A percentile compares a stretch with the other conserved stretches of the same genome.
Conservation (phyloP, 768 basidiomycete species). For the Antrodiella citrinella region DNA sequence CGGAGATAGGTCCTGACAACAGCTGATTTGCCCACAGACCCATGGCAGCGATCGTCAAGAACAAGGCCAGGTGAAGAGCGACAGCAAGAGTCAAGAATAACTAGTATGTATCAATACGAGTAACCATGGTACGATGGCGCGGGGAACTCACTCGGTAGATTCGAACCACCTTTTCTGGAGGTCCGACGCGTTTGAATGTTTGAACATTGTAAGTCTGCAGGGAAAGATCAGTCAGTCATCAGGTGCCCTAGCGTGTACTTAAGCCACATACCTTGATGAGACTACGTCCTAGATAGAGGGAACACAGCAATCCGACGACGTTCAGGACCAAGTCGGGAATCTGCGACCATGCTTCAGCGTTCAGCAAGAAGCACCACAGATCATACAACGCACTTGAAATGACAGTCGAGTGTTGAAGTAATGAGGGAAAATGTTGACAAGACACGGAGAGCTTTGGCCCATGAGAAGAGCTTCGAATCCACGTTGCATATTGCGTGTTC, state of each 20-base stretch:
- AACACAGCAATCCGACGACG: constrained; percentile 33
- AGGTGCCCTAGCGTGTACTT: too few species aligned
- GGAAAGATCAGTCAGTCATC: not conserved
- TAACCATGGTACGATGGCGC: not conserved
- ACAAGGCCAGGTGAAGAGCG: constrained; percentile 46
- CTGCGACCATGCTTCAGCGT: constrained; percentile 26
- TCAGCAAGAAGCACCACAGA: not conserved
- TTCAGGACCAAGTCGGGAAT: constrained; percentile 42
- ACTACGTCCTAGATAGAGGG: constrained; percentile 35
- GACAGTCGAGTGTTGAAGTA: constrained; percentile 35
- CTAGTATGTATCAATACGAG: constrained; percentile 19
- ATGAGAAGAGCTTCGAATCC: constrained; percentile 32
- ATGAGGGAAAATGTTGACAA: constrained; percentile 35
- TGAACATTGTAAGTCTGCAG: constrained; percentile 36
- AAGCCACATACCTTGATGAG: constrained; percentile 40
- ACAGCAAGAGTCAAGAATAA: constrained; percentile 48
- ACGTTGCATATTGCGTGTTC: constrained; percentile 27
- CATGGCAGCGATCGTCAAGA: constrained; percentile 40
- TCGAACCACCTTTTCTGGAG: constrained; percentile 39
- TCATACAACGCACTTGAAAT: constrained; percentile 36
- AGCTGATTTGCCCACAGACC: constrained; percentile 53
- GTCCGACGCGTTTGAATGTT: constrained; percentile 45
- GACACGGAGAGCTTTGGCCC: constrained; percentile 36
- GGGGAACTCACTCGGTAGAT: constrained; percentile 37
- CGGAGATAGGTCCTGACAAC: constrained; percentile 34